Evolutionary conservation across 805 yeast genomes (phyloP).

Genomic region (Blastobotrys americana): DNA sequence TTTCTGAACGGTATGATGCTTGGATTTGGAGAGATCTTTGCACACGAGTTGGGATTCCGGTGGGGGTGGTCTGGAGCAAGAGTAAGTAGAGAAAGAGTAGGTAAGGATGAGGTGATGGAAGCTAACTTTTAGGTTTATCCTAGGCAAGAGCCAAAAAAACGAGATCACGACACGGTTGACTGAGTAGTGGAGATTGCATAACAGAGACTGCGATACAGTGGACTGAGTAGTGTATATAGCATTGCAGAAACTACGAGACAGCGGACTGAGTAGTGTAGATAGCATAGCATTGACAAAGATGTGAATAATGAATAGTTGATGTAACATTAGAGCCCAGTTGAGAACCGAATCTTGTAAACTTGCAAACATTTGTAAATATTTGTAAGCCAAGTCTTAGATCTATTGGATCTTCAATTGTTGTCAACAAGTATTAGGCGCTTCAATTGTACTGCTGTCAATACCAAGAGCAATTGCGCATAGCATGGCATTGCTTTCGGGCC

Average conservation of each 20-base stretch:
- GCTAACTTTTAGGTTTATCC: not conserved
- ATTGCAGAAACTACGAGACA: not conserved
- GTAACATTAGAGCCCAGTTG: too few relatives aligned
- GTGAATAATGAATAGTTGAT: too few relatives aligned
- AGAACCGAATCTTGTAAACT: too few relatives aligned
- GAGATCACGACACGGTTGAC: not conserved
- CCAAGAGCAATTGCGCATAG: too few relatives aligned
- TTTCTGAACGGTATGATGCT: conserved; percentile 91
- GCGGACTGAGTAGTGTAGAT: not conserved
- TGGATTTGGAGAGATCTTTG: conserved; percentile 91
- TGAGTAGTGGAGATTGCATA: not conserved
- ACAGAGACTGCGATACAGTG: conserved; percentile 1
- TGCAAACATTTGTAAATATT: too few relatives aligned
- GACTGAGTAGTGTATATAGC: not conserved
- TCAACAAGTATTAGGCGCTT: too few relatives aligned
- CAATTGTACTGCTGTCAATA: too few relatives aligned
- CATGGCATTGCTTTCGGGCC: too few relatives aligned
- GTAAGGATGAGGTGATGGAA: not conserved
- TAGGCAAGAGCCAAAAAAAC: not conserved
- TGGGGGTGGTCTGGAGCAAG: conserved; percentile 70
- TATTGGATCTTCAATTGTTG: too few relatives aligned
- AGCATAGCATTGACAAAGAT: conserved; percentile 1
- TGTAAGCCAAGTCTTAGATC: too few relatives aligned
- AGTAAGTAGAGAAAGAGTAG: conserved; percentile 28
- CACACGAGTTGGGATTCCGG: conserved; percentile 83